Evolutionary conservation across 768 basidiomycete genomes (phyloP).

Genomic region (Trametes elegans): DNA sequence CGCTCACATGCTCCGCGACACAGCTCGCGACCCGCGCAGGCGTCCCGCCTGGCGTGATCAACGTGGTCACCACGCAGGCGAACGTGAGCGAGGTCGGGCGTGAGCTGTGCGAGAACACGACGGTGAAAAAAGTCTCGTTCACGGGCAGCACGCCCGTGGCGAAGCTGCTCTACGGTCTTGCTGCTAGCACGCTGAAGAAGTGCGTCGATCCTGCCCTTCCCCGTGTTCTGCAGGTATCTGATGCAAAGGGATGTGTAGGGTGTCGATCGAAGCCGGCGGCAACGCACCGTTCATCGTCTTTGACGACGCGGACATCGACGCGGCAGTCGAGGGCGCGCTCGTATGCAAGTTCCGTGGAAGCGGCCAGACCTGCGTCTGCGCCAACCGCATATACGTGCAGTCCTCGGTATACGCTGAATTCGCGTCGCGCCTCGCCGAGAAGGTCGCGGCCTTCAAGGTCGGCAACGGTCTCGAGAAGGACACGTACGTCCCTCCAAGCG

Average conservation of each 20-base stretch:
- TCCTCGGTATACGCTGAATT: constrained; percentile 91
- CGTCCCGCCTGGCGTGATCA: constrained; percentile 91
- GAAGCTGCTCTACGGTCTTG: constrained; percentile 69
- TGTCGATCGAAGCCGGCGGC: constrained; percentile 87
- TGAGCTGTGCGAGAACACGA: constrained; percentile 89
- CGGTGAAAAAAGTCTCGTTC: constrained; percentile 86
- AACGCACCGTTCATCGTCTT: constrained; percentile 98
- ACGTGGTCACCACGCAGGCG: constrained; percentile 86
- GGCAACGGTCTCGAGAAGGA: constrained; percentile 83
- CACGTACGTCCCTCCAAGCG: constrained; percentile 48
- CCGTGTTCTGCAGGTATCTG: neutral
- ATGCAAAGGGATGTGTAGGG: constrained; percentile 27
- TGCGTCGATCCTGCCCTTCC: constrained; percentile 31
- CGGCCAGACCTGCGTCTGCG: constrained; percentile 86
- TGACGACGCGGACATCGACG: constrained; percentile 90
- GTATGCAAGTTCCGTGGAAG: constrained; percentile 75
- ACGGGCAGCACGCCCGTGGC: constrained; percentile 87
- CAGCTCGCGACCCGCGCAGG: constrained; percentile 88
- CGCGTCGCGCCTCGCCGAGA: constrained; percentile 79
- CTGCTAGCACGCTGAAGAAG: constrained; percentile 83
- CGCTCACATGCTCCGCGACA: neutral
- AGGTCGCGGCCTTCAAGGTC: constrained; percentile 79
- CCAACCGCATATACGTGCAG: constrained; percentile 93
- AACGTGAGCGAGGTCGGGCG: constrained; percentile 86
- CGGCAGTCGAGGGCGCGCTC: constrained; percentile 86